phyloP scores from a whole-genome alignment of 1,284 basidiomycete genomes.

The Ustilago curta region DNA sequence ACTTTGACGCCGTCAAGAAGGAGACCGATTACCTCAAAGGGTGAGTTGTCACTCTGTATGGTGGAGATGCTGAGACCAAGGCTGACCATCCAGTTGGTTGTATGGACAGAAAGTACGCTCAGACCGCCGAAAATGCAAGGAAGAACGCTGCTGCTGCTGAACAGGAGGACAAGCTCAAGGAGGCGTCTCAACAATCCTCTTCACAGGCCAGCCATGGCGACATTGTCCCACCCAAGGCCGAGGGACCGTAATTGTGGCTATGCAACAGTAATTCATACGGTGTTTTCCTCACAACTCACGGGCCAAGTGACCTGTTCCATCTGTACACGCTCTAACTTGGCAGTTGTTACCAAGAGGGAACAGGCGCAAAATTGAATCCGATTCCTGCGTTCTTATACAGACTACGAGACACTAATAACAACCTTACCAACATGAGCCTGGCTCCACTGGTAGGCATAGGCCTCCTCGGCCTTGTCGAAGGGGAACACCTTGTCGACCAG shows the following conservation, averaged over 20 bases:
- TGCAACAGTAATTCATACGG: no score
- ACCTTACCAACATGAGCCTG: slow-evolving; percentile 60
- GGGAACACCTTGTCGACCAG: slow-evolving; percentile 74
- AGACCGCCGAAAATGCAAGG: slow-evolving; percentile 44
- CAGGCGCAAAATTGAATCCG: not conserved
- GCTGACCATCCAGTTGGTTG: not conserved
- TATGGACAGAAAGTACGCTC: slow-evolving; percentile 44
- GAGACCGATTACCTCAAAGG: slow-evolving; percentile 44
- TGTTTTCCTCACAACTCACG: no score
- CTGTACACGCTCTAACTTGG: not conserved
- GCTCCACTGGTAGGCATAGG: slow-evolving; percentile 71
- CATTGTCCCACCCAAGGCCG: slow-evolving; percentile 36
- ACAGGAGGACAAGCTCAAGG: slow-evolving; percentile 16
- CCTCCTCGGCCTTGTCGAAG: slow-evolving; percentile 72
- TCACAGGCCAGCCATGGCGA: slow-evolving; percentile 19
- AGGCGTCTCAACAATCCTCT: slow-evolving; percentile 7
- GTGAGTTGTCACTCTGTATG: slow-evolving; percentile 19
- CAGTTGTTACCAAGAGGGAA: not conserved
- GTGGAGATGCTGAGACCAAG: not conserved
- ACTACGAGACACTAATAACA: slow-evolving; percentile 45
- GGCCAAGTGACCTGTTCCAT: no score
- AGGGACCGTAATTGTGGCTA: slow-evolving; percentile 8
- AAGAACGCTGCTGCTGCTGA: slow-evolving; percentile 29
- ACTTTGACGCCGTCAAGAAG: slow-evolving; percentile 47
- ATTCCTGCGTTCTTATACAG: not conserved